phyloP scores from a whole-genome alignment of 169 alveolate genomes.

The Eimeria necatrix region DNA sequence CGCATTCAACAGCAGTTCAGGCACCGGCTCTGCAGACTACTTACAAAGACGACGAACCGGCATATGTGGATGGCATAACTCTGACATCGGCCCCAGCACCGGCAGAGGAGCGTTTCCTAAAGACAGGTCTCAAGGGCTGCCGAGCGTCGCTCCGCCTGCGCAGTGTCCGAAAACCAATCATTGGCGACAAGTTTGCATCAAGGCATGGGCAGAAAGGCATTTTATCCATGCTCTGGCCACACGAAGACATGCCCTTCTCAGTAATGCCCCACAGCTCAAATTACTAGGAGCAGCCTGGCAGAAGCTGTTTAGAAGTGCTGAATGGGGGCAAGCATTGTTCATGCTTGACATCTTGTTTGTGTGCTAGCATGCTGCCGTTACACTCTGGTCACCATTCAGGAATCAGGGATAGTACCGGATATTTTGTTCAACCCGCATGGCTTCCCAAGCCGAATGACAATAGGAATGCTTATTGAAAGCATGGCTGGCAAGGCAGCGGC shows the following conservation, averaged over 20 bases:
- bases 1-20: conserved; percentile 50
- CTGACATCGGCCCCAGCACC: conserved; percentile 77
- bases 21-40: conserved; percentile 79
- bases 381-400: conserved; percentile 83
- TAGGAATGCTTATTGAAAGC: conserved; percentile 98
- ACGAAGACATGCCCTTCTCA: conserved; percentile 95
- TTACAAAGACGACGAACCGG: conserved; percentile 87
- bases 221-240: conserved; percentile 93
- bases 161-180: conserved; percentile 95
- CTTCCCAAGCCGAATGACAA: conserved; percentile 99
- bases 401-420: conserved; percentile 99
- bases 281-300: neutral
- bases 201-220: conserved; percentile 99
- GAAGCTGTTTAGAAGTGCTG: neutral
- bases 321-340: neutral
- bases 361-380: neutral
- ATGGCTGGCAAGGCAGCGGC: conserved; percentile 99
- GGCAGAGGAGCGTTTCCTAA: conserved; percentile 43
- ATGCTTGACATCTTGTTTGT: neutral
- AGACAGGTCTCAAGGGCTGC: conserved; percentile 72
- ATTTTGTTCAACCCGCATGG: conserved; percentile 99
- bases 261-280: conserved; percentile 79
- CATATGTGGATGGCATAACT: conserved; percentile 86
- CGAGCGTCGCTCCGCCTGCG: conserved; percentile 82
- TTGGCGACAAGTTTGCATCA: conserved; percentile 99